These are phyloP conservation scores for Setomelanomma holmii DNA, from an alignment of 2,329 filamentous ascomycete genomes.

Conservation along the genomic window DNA sequence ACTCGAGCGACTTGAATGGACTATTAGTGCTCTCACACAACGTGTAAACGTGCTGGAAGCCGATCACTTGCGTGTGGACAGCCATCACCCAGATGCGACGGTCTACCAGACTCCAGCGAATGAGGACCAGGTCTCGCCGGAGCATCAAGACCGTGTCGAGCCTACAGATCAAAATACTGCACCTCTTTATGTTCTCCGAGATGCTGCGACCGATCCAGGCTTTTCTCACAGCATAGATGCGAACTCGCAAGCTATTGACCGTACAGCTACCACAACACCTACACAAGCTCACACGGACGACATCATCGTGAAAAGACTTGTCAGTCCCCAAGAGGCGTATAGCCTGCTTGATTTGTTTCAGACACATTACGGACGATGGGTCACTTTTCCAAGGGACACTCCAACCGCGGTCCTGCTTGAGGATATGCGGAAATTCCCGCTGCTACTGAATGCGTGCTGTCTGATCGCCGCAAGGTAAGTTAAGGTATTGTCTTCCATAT, in stretches of 20 bases:
- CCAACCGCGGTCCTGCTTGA: conserved; percentile 37
- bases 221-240: not conserved
- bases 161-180: conserved; percentile 11
- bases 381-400: conserved; percentile 42
- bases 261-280: conserved; percentile 12
- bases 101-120: not conserved
- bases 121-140: not conserved
- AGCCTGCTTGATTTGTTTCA: conserved; percentile 43
- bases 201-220: conserved; percentile 22
- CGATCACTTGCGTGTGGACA: not conserved
- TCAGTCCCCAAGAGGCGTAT: conserved; percentile 25
- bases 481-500: too few relatives aligned
- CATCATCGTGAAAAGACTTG: conserved; percentile 33
- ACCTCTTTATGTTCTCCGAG: conserved; percentile 26
- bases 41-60: conserved; percentile 23
- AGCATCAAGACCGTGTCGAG: not conserved
- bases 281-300: conserved; percentile 20
- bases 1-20: conserved; percentile 18
- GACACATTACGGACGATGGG: conserved; percentile 54
- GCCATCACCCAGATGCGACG: not conserved
- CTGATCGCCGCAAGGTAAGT: conserved; percentile 49
- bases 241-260: conserved; percentile 10
- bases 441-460: conserved; percentile 51
- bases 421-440: conserved; percentile 46
- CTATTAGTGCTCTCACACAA: conserved; percentile 14